These are phyloP conservation scores for Kentomonas sorsogonicus DNA, from an alignment of 208 protist species.

Conservation along the genomic window DNA sequence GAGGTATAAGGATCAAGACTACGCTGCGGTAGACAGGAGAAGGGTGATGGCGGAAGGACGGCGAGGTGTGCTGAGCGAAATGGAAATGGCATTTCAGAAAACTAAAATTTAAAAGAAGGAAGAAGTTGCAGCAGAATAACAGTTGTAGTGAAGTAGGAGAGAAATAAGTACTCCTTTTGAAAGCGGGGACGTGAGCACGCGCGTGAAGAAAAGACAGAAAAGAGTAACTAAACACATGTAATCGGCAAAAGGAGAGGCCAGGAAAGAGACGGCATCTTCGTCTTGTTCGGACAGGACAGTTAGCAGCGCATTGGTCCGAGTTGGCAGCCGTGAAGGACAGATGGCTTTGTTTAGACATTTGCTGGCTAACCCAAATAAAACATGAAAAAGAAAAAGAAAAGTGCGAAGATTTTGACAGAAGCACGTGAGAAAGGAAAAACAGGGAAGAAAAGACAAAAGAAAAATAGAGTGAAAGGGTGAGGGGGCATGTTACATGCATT, in stretches of 20 bases:
- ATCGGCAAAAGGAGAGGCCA: background rate
- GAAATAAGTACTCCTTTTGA: too few relatives aligned
- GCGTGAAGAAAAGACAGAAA: too few relatives aligned
- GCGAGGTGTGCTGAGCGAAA: background rate
- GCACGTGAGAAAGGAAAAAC: too few relatives aligned
- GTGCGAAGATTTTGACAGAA: too few relatives aligned
- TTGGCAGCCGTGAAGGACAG: background rate
- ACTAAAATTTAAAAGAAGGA: background rate
- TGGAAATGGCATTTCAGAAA: background rate
- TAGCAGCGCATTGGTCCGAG: background rate
- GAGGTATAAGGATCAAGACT: background rate
- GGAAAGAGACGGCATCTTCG: background rate
- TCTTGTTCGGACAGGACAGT: background rate
- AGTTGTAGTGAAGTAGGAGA: too few relatives aligned
- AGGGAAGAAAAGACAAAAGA: too few relatives aligned
- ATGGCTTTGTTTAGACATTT: background rate
- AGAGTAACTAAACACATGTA: background rate
- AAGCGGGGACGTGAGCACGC: too few relatives aligned
- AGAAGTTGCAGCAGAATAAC: too few relatives aligned
- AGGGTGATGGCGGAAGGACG: background rate
- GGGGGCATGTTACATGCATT: too few relatives aligned
- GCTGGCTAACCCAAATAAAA: background rate
- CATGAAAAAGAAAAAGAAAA: too few relatives aligned
- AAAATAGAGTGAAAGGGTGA: too few relatives aligned
- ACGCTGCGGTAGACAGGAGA: background rate